Evolutionary conservation across 805 yeast genomes (phyloP), one percentile per base, ranked within the genome.

Genomic region (Yamadazyma insecticola): DNA sequence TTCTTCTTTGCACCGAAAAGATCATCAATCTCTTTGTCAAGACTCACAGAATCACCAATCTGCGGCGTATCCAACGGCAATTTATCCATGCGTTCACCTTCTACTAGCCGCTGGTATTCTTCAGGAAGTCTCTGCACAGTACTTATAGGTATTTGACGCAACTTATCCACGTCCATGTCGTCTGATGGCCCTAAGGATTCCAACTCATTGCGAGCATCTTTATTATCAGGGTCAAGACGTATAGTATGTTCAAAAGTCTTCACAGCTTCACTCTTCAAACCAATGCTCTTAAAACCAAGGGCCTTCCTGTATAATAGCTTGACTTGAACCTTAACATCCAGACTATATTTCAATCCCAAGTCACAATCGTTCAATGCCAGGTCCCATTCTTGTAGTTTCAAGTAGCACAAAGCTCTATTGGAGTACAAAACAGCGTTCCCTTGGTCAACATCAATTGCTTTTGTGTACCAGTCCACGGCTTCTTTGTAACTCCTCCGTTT

Each of bases 381-480:
- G 2, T 51, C 44, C 66, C 70, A 77, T 19, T 70, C 67, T 5
- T 57, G 45, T 4, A 76, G 48, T 35, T 77, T 76, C 24, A 81
- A 48, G 39, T 71, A 66, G n/a, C 85, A 66, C 61, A 77, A 76
- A 0, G 92, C 82, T 26, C 81, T 56, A 47, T 83, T 83, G n/a
- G 89, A 72, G 47, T 67, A 77, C 1, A 77, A 57, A 0, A 79
- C 67, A 0, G 88, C 69, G 37, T 76, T 73, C 0, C 41, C 22
- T 0, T 77, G 68, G 29, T 73, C 73, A 12, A 63, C 19, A 6
- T 54, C 54, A 22, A 79, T 62, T 3, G 89, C 87, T 29, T 71
- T 68, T 8, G 72, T 51, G 50, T 83, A 83, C 0, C 64, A 51
- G 15, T 62, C 48, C 1, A 73, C 70, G 0, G 92, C 87, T 17